phyloP scores from a whole-genome alignment of 2,329 filamentous ascomycete genomes.

The Pseudonectria buxi region DNA sequence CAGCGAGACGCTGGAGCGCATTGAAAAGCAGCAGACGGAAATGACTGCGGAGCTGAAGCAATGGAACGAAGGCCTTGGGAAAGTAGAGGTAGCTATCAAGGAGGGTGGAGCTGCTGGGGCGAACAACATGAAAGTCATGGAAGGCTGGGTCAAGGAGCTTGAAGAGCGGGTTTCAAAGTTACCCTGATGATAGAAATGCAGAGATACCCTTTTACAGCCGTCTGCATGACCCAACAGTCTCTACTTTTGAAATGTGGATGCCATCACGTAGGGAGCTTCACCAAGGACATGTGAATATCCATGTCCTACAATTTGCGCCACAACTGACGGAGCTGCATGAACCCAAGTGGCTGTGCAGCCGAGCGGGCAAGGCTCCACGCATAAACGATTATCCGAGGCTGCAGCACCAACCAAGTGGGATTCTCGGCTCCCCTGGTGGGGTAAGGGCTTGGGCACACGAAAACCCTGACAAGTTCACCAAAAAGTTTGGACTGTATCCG shows the following conservation, averaged over 20 bases:
- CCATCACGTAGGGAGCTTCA: not conserved
- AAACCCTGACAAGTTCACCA: conserved; percentile 25
- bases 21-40: conserved; percentile 74
- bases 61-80: conserved; percentile 76
- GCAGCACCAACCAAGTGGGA: conserved; percentile 1
- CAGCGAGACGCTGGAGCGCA: conserved; percentile 64
- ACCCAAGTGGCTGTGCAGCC: not conserved
- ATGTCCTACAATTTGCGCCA: conserved; percentile 8
- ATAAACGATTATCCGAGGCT: conserved; percentile 5
- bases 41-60: conserved; percentile 77
- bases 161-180: conserved; percentile 67
- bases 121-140: conserved; percentile 76
- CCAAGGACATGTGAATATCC: not conserved
- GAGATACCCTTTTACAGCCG: conserved; percentile 26
- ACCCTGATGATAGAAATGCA: conserved; percentile 26
- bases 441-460: conserved; percentile 25
- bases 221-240: not conserved
- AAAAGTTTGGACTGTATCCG: conserved; percentile 23
- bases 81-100: conserved; percentile 68
- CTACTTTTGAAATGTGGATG: too few relatives aligned
- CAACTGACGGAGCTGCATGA: conserved; percentile 9
- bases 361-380: not conserved
- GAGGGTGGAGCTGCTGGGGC: conserved; percentile 64
- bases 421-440: conserved; percentile 16
- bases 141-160: conserved; percentile 81